Conservation (phyloP, 192 early-diverging fungal genomes). For the Backusella parvicylindrica region DNA sequence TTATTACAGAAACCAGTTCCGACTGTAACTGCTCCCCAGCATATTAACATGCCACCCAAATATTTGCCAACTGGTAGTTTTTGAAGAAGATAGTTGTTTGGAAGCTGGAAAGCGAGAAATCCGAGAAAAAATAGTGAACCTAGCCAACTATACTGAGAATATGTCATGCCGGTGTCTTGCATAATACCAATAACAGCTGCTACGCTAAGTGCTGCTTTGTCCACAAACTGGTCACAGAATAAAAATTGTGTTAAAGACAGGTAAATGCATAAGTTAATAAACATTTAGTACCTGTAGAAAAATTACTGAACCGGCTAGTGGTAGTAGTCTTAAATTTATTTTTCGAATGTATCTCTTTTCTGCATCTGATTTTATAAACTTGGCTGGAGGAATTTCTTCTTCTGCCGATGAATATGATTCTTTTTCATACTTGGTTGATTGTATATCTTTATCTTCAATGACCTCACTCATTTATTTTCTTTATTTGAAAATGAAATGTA, state of each 20-base stretch:
- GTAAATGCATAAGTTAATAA: background rate
- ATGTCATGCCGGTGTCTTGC: background rate
- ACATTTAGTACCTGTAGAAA: background rate
- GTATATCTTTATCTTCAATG: background rate
- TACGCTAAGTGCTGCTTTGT: slow-evolving; percentile 11
- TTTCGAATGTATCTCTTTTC: background rate
- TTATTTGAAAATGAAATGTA: background rate
- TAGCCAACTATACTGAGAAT: slow-evolving; percentile 1
- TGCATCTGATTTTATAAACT: background rate
- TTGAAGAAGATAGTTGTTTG: slow-evolving; percentile 7
- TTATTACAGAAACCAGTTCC: slow-evolving; percentile 4
- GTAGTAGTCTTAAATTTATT: background rate
- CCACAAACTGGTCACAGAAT: background rate
- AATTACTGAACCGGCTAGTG: background rate
- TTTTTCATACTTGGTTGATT: background rate
- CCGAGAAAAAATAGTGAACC: slow-evolving; percentile 21
- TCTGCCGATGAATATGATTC: background rate
- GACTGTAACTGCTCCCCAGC: slow-evolving; percentile 18
- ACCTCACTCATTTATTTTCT: background rate
- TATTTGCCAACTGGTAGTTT: background rate
- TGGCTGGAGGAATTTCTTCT: background rate
- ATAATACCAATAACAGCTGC: slow-evolving; percentile 18
- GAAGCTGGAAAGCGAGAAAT: slow-evolving; percentile 5
- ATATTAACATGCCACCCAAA: slow-evolving; percentile 5
- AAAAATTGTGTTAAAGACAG: background rate